Conservation (phyloP, 1,284 basidiomycete species). For the Tilletia horrida region DNA sequence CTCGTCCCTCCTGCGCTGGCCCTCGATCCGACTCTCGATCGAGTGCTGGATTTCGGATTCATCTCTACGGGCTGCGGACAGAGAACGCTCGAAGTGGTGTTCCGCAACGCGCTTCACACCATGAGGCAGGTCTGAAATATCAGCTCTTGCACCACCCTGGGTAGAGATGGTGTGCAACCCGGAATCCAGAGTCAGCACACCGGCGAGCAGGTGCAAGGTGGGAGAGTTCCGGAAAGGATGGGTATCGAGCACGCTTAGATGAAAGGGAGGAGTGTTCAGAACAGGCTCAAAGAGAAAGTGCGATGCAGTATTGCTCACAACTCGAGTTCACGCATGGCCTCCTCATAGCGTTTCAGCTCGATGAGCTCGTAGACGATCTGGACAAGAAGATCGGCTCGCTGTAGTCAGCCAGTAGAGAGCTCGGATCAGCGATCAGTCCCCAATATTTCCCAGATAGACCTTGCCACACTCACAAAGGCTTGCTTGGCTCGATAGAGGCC, state of each 20-base stretch:
- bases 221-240: conserved; percentile 8
- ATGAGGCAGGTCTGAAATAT: not conserved
- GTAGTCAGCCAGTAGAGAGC: not conserved
- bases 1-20: not conserved
- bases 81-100: not conserved
- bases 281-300: not conserved
- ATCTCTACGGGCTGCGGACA: not conserved
- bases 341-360: conserved; percentile 1
- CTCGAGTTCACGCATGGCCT: conserved; percentile 17
- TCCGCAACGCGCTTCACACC: not conserved
- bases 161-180: not conserved
- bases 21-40: not conserved
- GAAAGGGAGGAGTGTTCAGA: not conserved
- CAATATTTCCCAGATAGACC: not conserved
- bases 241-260: not conserved
- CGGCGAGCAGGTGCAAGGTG: not conserved
- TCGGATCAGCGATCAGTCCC: not conserved
- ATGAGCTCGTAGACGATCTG: conserved; percentile 18
- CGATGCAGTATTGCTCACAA: not conserved
- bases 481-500: conserved; percentile 4
- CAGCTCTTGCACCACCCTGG: not conserved
- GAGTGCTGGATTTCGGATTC: not conserved
- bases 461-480: not conserved
- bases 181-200: not conserved
- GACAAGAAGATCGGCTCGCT: conserved; percentile 5